Percentiles rank a stretch among this genome's conserved stretches.
Conservation (phyloP, 208 protist species). For the Plasmodiophora brassicae region DNA sequence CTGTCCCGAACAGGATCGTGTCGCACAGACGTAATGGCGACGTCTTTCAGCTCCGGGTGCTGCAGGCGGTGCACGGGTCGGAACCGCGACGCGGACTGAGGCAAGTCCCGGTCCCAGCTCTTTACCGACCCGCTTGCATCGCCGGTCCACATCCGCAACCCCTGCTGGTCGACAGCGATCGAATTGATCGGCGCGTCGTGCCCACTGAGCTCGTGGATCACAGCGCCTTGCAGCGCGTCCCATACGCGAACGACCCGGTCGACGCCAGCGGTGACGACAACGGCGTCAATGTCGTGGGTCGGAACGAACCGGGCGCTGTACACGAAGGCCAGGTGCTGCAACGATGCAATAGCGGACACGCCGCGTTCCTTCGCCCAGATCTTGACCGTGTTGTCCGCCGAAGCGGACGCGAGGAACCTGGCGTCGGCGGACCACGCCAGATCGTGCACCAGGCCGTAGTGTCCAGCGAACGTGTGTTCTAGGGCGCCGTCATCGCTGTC, state of each 20-base stretch:
- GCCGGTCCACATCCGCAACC: neutral
- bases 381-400: slow-evolving; percentile 4
- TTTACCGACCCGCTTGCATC: neutral
- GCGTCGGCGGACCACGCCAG: neutral
- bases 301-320: neutral
- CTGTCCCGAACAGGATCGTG: neutral
- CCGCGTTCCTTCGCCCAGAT: neutral
- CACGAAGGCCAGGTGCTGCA: neutral
- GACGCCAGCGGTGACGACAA: neutral
- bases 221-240: neutral
- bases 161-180: neutral
- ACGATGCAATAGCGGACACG: neutral
- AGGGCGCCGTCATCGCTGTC: neutral
- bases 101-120: neutral
- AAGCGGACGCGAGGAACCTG: neutral
- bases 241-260: neutral
- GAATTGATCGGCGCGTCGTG: neutral
- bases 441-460: slow-evolving; percentile 1
- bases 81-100: neutral
- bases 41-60: neutral
- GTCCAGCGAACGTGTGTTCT: neutral
- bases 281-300: neutral
- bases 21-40: neutral
- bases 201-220: neutral
- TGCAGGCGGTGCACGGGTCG: neutral